Evolutionary conservation across 2,329 filamentous ascomycete species (phyloP).

Genomic region (Microcera coccophila): DNA sequence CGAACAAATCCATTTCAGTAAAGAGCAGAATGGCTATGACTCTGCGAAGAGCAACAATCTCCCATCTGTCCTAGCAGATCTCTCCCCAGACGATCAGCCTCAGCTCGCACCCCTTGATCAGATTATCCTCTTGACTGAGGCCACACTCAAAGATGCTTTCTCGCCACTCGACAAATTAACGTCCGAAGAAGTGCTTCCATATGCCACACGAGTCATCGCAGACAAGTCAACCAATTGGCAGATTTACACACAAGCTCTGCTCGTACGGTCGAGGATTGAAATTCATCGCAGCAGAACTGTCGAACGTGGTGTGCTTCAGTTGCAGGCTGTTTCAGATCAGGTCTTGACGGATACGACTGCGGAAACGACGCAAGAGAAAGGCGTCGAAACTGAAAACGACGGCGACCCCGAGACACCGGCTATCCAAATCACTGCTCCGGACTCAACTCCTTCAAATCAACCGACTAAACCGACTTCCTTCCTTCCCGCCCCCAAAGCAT

Average conservation of each 20-base stretch:
- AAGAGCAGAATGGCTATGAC: slow-evolving; percentile 42
- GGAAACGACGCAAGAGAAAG: slow-evolving; percentile 28
- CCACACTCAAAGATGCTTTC: slow-evolving; percentile 82
- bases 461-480: slow-evolving; percentile 64
- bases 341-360: slow-evolving; percentile 77
- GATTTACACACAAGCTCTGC: slow-evolving; percentile 87
- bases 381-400: slow-evolving; percentile 19
- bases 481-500: slow-evolving; percentile 68
- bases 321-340: slow-evolving; percentile 94
- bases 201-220: slow-evolving; percentile 79
- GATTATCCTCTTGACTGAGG: slow-evolving; percentile 82
- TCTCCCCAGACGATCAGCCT: slow-evolving; percentile 79
- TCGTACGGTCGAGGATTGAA: slow-evolving; percentile 88
- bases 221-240: slow-evolving; percentile 97
- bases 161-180: slow-evolving; percentile 81
- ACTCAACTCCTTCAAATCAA: slow-evolving; percentile 18
- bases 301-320: slow-evolving; percentile 83
- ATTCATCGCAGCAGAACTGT: slow-evolving; percentile 81
- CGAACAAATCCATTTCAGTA: slow-evolving; percentile 77
- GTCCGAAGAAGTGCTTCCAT: slow-evolving; percentile 89
- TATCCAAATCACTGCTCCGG: slow-evolving; percentile 43
- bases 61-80: slow-evolving; percentile 55
- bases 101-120: slow-evolving; percentile 80
- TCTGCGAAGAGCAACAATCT: slow-evolving; percentile 41
- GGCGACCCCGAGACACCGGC: slow-evolving; percentile 38